Conservation (phyloP, 345 rosid species). For the Arabidopsis arenosa region DNA sequence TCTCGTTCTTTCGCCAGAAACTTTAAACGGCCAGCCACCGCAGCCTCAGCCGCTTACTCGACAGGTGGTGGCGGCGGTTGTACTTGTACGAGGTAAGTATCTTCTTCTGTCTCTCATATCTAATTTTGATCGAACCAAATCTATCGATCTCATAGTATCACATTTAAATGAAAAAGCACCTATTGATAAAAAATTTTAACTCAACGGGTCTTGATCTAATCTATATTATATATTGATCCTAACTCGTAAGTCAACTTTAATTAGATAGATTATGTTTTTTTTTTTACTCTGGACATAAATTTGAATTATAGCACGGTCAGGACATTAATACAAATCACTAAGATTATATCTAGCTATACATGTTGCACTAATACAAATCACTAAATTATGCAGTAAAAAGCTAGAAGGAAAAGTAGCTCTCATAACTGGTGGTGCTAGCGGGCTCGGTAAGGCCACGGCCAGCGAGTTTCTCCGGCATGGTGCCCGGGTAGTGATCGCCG, state of each 20-base stretch:
- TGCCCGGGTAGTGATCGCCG: conserved; percentile 66
- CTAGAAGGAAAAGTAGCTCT: conserved; percentile 73
- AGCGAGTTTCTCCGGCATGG: conserved; percentile 60
- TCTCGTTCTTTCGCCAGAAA: conserved; percentile 23
- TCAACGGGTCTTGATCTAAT: background rate
- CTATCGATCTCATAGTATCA: background rate
- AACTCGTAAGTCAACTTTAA: too few relatives aligned
- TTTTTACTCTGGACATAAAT: too few relatives aligned
- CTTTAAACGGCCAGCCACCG: conserved; percentile 20
- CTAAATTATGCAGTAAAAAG: conserved; percentile 40
- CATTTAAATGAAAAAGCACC: background rate
- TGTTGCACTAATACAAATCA: too few relatives aligned
- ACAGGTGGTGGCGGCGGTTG: conserved; percentile 10
- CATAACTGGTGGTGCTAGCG: conserved; percentile 81
- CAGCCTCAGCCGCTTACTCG: conserved; percentile 33
- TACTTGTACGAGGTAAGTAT: conserved; percentile 29
- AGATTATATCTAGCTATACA: too few relatives aligned
- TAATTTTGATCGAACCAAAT: background rate
- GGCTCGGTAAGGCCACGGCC: conserved; percentile 81
- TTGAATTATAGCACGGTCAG: too few relatives aligned
- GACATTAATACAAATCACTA: too few relatives aligned
- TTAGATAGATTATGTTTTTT: too few relatives aligned
- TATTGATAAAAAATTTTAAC: background rate
- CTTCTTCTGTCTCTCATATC: background rate
- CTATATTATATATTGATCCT: background rate